Evolutionary conservation across 352 stramenopile species (phyloP), one percentile per base, ranked within the genome.

Genomic region (Phytopythium cucurbitacearum): DNA sequence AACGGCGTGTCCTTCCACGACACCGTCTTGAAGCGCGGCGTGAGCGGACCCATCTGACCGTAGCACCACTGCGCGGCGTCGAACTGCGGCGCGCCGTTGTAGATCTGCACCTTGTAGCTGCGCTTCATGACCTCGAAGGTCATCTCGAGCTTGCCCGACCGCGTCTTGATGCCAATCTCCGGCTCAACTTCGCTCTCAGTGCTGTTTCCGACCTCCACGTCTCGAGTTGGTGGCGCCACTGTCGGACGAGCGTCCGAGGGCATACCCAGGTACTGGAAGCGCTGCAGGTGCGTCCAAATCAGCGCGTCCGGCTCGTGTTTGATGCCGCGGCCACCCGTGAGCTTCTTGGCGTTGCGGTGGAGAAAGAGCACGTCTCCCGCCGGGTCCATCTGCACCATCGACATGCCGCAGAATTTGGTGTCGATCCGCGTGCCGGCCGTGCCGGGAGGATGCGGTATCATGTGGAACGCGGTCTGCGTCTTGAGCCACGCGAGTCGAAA

Each of bases 401-500:
- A 64, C 61, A 81, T 77, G 28, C 74, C 74, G 41, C 74, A 85
- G 40, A 83, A 83, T 33, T 77, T 77, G 45, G 42, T 51, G 16
- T 62, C 53, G 33, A 59, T 55, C 15, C 76, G 51, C 32, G 64
- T 61, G 5, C 74, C 74, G 1, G 69, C 71, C 1, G 70, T 62
- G 1, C 53, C 67, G 4, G 73, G 72, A 3, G 75, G 69, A 6
- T 57, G 68, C 2, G 57, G 43, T 33, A 86, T 66, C 75, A 86
- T 84, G 51, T 85, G 61, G 44, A 85, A 87, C 10, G 64, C 37
- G 2, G 65, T 69, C 28, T 70, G 60, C 0, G 61, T 65, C 46
- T 78, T 76, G 32, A 84, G 53, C 76, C 76, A 87, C 16, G 76
- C 76, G 4, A 85, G 58, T 1, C 76, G 68, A 13, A 85, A 85